These are phyloP conservation scores for Volvox africanus DNA, from an alignment of 139 green algal genomes.

Conservation along the genomic window DNA sequence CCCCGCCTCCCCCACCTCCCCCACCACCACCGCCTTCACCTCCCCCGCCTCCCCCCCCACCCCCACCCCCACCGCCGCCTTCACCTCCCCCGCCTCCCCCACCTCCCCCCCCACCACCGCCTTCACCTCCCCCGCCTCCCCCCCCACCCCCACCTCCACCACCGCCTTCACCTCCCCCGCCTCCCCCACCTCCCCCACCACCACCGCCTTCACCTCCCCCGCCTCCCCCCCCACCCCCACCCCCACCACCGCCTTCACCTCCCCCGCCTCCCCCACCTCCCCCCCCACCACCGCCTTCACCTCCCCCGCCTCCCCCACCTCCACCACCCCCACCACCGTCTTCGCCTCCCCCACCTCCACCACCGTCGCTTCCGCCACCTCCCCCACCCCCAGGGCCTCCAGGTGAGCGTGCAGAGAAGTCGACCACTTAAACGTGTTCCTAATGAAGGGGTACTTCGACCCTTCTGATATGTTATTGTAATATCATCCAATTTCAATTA, in stretches of 20 bases:
- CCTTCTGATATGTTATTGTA: too few relatives aligned
- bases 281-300: not conserved
- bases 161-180: not conserved
- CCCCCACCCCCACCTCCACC: not conserved
- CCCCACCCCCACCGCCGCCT: not conserved
- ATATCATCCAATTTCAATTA: too few relatives aligned
- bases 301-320: not conserved
- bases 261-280: not conserved
- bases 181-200: not conserved
- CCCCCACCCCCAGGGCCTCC: not conserved
- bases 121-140: not conserved
- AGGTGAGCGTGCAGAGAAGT: too few relatives aligned
- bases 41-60: not conserved
- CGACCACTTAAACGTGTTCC: too few relatives aligned
- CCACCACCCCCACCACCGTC: too few relatives aligned
- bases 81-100: not conserved
- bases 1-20: not conserved
- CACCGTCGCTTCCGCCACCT: not conserved
- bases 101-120: not conserved
- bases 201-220: not conserved
- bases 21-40: not conserved
- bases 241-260: not conserved
- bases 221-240: not conserved
- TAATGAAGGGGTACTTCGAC: too few relatives aligned
- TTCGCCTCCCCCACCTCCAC: not conserved